Base-by-base conservation (phyloP, 768 basidiomycete species). In the Sutorius australiensis region DNA sequence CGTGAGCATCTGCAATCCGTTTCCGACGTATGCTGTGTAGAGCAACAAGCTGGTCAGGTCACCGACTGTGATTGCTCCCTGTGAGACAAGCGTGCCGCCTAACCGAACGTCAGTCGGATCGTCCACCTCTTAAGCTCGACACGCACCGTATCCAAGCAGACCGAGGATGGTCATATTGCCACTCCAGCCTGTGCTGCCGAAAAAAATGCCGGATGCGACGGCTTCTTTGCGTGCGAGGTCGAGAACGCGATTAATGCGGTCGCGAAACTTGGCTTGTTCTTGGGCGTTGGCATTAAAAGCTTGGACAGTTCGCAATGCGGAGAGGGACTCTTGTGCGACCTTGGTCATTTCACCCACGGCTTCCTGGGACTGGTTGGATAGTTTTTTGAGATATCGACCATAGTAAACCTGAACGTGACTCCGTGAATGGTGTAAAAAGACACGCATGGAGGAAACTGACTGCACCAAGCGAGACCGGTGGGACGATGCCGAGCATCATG, bases 271-370 rank as follows among this genome's bases (percentile, higher is more conserved):
- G 16, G 70, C 67, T 53, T 85, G 79, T 73, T 98, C 95, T 64
- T 88, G 82, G 2, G 78, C 76, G 41, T 83, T 73, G 0, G 92
- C 93, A 61, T 98, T 95, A 75, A 82, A 97, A 0, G 93, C 89
- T 64, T 98, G 95, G 0, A 95, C 89, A 0, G 92, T 95, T 2
- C 92, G 80, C 30, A 95, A 76, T 3, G 89, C 90, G 3, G 89
- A 81, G 5, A 99, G 80, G 5, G 94, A 85, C 64, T 99, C 95
- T 54, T 92, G 87, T 6, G 95, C 94, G 31, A 73, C 77, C 70
- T 81, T 94, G 31, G 93, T 92, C 94, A 95, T 93, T 50, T 95
- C 94, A 50, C 95, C 95, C 48, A 97, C 80, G 1, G 95, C 92
- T 63, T 94, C 93, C 68, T 99, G 95, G 6, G 95, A 95, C 62